Conservation (phyloP, 306 rosid species). For the Sechiopsis laciniata region DNA sequence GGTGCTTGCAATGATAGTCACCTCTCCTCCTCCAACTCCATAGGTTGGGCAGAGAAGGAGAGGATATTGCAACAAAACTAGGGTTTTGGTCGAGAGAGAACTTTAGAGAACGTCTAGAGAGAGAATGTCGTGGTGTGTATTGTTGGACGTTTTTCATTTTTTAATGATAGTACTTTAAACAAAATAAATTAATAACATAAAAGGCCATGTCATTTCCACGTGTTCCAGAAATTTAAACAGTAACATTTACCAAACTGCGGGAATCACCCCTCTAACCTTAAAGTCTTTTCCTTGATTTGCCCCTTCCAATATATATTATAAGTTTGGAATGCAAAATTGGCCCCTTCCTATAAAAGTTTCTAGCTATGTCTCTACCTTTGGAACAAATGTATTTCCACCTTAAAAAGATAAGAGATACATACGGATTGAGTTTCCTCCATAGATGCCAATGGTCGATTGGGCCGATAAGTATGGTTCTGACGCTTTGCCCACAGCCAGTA, state of each 20-base stretch:
- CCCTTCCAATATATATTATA: no score
- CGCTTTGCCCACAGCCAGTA: constrained; percentile 93
- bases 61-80: no score
- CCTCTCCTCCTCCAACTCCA: no score
- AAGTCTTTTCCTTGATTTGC: background rate
- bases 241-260: background rate
- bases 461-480: constrained; percentile 80
- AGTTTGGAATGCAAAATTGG: background rate
- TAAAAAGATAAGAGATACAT: constrained; percentile 25
- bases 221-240: background rate
- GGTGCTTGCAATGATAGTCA: no score
- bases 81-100: no score
- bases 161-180: background rate
- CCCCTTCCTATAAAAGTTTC: background rate
- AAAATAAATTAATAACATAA: constrained; percentile 6
- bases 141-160: no score
- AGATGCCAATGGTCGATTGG: constrained; percentile 61
- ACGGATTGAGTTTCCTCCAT: constrained; percentile 70
- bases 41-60: no score
- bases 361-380: background rate
- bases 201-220: background rate
- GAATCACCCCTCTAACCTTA: background rate
- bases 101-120: no score
- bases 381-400: background rate
- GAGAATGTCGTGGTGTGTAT: no score